Conservation (phyloP, 805 yeast genomes). For the Candida loeiensis region DNA sequence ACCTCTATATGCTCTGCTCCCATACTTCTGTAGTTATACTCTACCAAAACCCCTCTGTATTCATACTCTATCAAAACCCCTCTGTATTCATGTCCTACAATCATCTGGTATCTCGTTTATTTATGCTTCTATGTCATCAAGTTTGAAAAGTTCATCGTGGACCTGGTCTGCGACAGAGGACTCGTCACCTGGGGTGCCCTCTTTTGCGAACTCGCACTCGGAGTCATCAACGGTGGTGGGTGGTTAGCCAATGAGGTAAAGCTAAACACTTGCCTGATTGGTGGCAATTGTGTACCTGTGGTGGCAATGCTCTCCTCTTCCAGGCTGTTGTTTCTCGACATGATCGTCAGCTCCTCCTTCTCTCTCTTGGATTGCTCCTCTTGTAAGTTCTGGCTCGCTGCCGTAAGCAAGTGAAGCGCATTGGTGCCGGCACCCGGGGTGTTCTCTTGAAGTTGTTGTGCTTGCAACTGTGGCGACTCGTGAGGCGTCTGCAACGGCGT, state of each 20-base stretch:
- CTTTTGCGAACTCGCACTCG: conserved; percentile 1
- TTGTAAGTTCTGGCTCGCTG: conserved; percentile 24
- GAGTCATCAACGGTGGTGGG: conserved; percentile 9
- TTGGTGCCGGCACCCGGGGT: conserved; percentile 13
- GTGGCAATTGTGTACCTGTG: conserved; percentile 40
- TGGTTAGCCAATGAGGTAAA: conserved; percentile 16
- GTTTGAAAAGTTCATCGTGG: conserved; percentile 9
- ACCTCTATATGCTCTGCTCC: too few species aligned
- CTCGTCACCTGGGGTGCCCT: conserved; percentile 1
- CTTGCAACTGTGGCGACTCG: conserved; percentile 41
- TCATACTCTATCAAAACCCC: too few species aligned
- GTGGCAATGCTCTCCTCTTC: conserved; percentile 30
- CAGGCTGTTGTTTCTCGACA: conserved; percentile 6
- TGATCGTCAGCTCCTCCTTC: conserved; percentile 10
- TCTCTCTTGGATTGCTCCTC: conserved; percentile 15
- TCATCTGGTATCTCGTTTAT: not conserved
- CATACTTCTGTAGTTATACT: too few species aligned
- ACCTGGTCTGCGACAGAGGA: conserved; percentile 4
- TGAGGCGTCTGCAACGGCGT: conserved; percentile 50
- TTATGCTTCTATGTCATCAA: conserved; percentile 5
- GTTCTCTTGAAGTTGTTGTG: conserved; percentile 8
- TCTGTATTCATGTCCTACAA: not conserved
- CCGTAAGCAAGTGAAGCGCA: conserved; percentile 21
- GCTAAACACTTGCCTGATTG: conserved; percentile 37
- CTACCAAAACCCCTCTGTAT: too few species aligned